Base-by-base conservation (phyloP, 106 monocot genomes). In the Agapanthus africanus region DNA sequence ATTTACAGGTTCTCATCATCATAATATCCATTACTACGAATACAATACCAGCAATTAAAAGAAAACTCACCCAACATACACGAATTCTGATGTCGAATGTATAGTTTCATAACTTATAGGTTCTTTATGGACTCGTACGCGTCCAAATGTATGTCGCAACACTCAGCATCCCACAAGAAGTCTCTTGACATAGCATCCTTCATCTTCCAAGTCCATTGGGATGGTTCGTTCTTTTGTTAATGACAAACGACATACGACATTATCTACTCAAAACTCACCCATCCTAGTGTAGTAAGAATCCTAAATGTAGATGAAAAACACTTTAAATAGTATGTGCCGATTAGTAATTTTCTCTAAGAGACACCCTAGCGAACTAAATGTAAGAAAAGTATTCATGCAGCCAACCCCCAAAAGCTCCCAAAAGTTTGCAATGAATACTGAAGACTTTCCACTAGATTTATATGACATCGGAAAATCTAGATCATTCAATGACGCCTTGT, bases 91-190 rank as follows among this genome's bases (percentile, higher is more conserved):
- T n/a, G n/a, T n/a, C n/a, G n/a, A n/a, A n/a, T n/a, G n/a, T n/a
- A n/a, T n/a, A n/a, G n/a, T n/a, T n/a, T n/a, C n/a, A n/a, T n/a
- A n/a, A n/a, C n/a, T n/a, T 52, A 79, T 37, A 73, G 44, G 37
- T 79, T 73, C 68, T 50, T 73, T 36, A 73, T 62, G 44, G 56
- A 73, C 35, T 61, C 65, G 35, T 79, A 79, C 7, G 68, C 73
- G 21, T 42, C 49, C 38, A 34, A 56, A 68, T 79, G 79, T 35
- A 73, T 36, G 50, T 79, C 68, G 31, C 23, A 52, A 62, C 79
- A 79, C 61, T 79, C 73, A 14, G 79, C 67, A 68, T 79, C 73
- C 79, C 73, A 79, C 51, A 73, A 79, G 41, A 79, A 73, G 31
- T 68, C 73, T 51, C 54, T 79, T 2, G 68, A 33, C 73, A 79